Base-by-base conservation (phyloP, 2,329 filamentous ascomycete species). In the Atkinsonella texensis region DNA sequence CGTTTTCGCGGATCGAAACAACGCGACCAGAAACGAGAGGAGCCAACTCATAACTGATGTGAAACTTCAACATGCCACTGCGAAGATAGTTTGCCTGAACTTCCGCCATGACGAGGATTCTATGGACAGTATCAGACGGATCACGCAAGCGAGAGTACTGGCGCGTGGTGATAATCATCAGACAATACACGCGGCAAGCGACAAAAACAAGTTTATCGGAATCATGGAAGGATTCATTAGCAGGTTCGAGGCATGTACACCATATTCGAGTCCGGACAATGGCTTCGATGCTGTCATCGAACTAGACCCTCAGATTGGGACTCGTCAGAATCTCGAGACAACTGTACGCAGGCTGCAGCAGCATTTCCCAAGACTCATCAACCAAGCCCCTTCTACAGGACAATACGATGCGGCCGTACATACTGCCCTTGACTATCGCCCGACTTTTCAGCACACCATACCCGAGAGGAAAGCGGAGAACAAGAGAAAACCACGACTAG, bases 191-290 rank as follows among this genome's bases (percentile, higher is more conserved):
- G 90, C 91, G 11, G 85, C 80, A 45, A 85, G 87, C 52, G 79
- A 85, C 44, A 69, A 74, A 46, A 70, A 76, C 17, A 91, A 95
- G 65, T 87, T 93, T 51, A 74, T 93, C 46, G 80, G 81, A 5
- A 95, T 98, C 59, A 97, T 98, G 93, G 87, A 96, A 59, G 88
- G 89, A 3, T 98, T 98, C 68, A 75, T 98, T 57, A 68, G 79
- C 12, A 82, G 93, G 38, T 97, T 95, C 63, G 86, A 98, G 69
- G 79, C 84, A 18, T 75, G 89, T 53, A 79, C 90, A 57, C 70
- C 76, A 1, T 75, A 81, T 17, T 70, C 70, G 8, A 66, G 70
- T n/a, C 90, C 93, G 1, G 93, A 98, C 62, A 75, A 83, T 56
- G 76, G 77, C 7, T 98, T 98, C 60, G 88, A 96, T 62, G 71